Evolutionary conservation across 306 rosid species (phyloP).

Genomic region (Crotalaria pallida): DNA sequence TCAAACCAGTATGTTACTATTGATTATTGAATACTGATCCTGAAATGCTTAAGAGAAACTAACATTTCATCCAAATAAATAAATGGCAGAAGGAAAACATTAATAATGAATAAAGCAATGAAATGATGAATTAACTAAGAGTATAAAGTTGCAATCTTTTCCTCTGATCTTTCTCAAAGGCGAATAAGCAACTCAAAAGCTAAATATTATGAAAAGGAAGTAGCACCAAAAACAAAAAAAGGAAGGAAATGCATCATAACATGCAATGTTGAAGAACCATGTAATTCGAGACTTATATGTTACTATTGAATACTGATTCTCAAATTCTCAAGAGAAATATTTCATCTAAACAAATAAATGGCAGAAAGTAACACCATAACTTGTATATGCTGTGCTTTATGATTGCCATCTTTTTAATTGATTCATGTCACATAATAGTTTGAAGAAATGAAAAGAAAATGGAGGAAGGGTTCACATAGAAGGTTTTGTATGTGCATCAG

Average conservation of each 20-base stretch:
- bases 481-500: not conserved
- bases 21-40: not conserved
- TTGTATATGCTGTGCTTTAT: not conserved
- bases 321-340: not conserved
- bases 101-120: not conserved
- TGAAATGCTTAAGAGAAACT: not conserved
- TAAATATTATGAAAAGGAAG: not conserved
- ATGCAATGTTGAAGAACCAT: not conserved
- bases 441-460: not conserved
- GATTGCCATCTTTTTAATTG: not conserved
- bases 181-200: not conserved
- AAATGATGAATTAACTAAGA: not conserved
- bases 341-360: slow-evolving; percentile 1
- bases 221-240: not conserved
- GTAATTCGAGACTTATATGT: not conserved
- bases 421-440: not conserved
- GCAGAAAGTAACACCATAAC: not conserved
- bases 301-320: not conserved
- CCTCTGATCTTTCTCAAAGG: not conserved
- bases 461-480: not conserved
- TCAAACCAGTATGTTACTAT: not conserved
- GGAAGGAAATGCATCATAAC: too few relatives aligned
- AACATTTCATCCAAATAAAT: not conserved
- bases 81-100: not conserved
- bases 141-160: not conserved